Percentiles rank a stretch among this genome's conserved stretches.
These are phyloP conservation scores for Tilletiaria anomala DNA, from an alignment of 1,284 basidiomycete genomes.

Conservation along the genomic window DNA sequence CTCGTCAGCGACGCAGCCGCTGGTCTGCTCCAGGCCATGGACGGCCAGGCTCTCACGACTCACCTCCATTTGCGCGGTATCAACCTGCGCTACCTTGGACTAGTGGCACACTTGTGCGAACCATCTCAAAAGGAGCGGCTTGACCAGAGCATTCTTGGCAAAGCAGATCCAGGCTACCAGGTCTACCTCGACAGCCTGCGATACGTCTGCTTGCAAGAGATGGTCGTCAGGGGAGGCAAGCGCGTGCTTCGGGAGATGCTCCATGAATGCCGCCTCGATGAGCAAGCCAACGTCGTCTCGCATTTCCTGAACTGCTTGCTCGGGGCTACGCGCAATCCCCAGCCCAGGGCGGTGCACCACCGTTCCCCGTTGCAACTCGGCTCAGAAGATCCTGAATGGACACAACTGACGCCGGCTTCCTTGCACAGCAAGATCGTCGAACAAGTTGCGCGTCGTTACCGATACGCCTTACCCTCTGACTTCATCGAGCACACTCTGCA, in stretches of 20 bases:
- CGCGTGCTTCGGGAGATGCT: conserved; percentile 44
- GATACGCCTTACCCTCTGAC: conserved; percentile 42
- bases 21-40: conserved; percentile 42
- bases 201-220: conserved; percentile 45
- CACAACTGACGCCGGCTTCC: conserved; percentile 43
- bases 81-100: conserved; percentile 50
- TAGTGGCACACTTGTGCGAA: conserved; percentile 38
- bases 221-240: conserved; percentile 48
- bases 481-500: conserved; percentile 39
- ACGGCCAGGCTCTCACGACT: conserved; percentile 45
- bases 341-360: conserved; percentile 38
- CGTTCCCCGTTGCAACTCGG: conserved; percentile 14
- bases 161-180: conserved; percentile 30
- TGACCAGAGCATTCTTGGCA: conserved; percentile 21
- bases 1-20: conserved; percentile 44
- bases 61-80: conserved; percentile 47
- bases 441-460: conserved; percentile 44
- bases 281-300: conserved; percentile 34
- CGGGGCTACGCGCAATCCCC: conserved; percentile 42
- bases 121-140: conserved; percentile 40
- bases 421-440: conserved; percentile 41
- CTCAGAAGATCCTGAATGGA: conserved; percentile 34
- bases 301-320: conserved; percentile 51
- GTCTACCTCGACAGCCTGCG: conserved; percentile 28
- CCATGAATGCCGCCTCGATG: conserved; percentile 11